Percentiles rank a stretch among this genome's conserved stretches.
Conservation (phyloP, 2,329 filamentous ascomycete species). For the Penicillium palitans region DNA sequence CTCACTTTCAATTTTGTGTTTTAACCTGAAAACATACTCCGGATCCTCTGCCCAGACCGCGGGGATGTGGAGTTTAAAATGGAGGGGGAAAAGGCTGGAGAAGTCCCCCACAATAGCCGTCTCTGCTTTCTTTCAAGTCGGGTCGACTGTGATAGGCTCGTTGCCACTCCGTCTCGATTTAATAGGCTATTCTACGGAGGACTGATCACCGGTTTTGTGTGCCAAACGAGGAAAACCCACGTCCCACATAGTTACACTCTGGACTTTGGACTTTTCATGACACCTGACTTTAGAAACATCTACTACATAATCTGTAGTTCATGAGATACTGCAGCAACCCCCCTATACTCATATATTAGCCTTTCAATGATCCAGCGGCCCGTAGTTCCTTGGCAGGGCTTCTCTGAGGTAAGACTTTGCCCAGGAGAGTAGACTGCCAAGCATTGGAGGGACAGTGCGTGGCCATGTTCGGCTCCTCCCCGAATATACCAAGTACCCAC, state of each 20-base stretch:
- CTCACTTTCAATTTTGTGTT: neutral
- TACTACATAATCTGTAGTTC: too few species aligned
- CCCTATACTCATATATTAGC: neutral
- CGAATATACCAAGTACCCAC: neutral
- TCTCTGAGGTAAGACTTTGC: constrained; percentile 12
- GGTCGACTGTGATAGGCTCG: neutral
- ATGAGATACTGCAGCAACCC: neutral
- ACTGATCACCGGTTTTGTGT: neutral
- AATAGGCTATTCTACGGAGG: neutral
- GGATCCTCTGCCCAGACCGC: neutral
- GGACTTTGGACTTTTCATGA: neutral
- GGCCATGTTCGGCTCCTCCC: neutral
- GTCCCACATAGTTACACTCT: neutral
- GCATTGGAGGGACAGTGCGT: neutral
- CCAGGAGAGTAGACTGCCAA: neutral
- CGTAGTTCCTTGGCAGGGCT: constrained; percentile 17
- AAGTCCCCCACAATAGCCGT: neutral
- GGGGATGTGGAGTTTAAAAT: neutral
- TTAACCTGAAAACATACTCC: neutral
- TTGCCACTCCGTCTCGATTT: neutral
- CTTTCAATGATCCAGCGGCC: constrained; percentile 12
- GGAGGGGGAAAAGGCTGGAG: neutral
- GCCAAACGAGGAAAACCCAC: neutral
- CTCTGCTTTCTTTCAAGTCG: neutral
- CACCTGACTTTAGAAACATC: neutral